A percentile compares a stretch with the other conserved stretches of the same genome.
These are phyloP conservation scores for Capsella rubella DNA, from an alignment of 441 rosid species.

Conservation along the genomic window DNA sequence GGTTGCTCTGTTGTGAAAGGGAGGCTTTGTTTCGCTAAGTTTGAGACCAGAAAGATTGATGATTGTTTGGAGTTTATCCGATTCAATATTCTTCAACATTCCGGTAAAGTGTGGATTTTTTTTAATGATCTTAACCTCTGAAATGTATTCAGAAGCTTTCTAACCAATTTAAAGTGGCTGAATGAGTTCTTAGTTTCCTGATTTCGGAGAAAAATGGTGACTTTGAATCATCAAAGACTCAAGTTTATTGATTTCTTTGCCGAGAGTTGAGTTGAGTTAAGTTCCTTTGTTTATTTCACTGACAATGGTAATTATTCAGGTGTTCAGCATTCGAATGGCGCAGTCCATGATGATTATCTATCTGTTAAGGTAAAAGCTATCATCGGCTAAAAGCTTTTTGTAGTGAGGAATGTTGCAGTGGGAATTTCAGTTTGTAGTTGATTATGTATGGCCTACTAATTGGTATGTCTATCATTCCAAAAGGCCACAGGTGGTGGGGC, in stretches of 20 bases:
- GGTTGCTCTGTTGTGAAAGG: constrained; percentile 53
- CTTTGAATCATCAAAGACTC: not conserved
- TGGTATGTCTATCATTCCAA: constrained; percentile 19
- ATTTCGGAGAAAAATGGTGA: not conserved
- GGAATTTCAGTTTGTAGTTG: constrained; percentile 10
- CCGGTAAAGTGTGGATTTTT: constrained; percentile 48
- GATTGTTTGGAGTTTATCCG: constrained; percentile 81
- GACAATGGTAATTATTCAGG: constrained; percentile 58
- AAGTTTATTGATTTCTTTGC: not conserved
- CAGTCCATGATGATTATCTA: constrained; percentile 45
- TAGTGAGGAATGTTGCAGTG: constrained; percentile 20
- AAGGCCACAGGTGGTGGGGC: constrained; percentile 96
- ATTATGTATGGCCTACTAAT: constrained; percentile 6
- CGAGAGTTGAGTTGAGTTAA: no score
- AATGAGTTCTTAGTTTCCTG: not conserved
- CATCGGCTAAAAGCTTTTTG: constrained; percentile 27
- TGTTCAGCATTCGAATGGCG: constrained; percentile 50
- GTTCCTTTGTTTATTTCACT: constrained; percentile 40
- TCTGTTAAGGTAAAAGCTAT: constrained; percentile 67
- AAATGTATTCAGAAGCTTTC: not conserved
- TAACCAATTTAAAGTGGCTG: constrained; percentile 3
- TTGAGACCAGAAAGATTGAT: constrained; percentile 82
- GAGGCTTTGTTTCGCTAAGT: constrained; percentile 77
- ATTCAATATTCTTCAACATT: constrained; percentile 59
- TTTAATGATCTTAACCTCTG: not conserved